Conservation (phyloP, 2,329 filamentous ascomycete genomes). For the Cordyceps cicadae region DNA sequence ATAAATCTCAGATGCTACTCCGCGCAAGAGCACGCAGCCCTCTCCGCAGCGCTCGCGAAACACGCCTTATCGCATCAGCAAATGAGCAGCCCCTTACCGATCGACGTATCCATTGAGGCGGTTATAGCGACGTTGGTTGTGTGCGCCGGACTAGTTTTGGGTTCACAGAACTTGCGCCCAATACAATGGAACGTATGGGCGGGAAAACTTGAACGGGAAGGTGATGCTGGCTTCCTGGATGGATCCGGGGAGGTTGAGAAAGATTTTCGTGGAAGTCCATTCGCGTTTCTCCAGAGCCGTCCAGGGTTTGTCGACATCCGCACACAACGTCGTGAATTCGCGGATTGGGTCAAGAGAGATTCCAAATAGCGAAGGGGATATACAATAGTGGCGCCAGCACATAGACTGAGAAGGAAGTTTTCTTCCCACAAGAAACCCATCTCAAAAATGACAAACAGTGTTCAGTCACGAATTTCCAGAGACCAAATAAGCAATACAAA, state of each 20-base stretch:
- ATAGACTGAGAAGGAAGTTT: neutral
- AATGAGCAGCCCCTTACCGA: slow-evolving; percentile 51
- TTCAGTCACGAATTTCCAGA: neutral
- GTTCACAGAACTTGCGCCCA: slow-evolving; percentile 70
- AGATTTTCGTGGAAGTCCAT: slow-evolving; percentile 70
- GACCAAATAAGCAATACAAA: too few relatives aligned
- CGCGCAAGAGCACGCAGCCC: slow-evolving; percentile 78
- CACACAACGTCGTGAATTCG: slow-evolving; percentile 70
- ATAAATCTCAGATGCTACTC: slow-evolving; percentile 71
- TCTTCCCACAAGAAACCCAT: neutral
- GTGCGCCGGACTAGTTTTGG: slow-evolving; percentile 73
- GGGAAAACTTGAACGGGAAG: slow-evolving; percentile 73
- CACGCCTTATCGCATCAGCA: slow-evolving; percentile 34
- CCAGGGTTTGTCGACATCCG: slow-evolving; percentile 84
- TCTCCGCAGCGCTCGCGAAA: slow-evolving; percentile 50
- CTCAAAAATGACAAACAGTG: neutral
- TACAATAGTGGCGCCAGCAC: neutral
- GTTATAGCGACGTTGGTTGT: slow-evolving; percentile 71
- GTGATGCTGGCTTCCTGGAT: slow-evolving; percentile 48
- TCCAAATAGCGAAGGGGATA: slow-evolving; percentile 16
- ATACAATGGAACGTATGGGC: slow-evolving; percentile 79
- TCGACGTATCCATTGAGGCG: slow-evolving; percentile 84
- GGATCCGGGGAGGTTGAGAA: slow-evolving; percentile 58
- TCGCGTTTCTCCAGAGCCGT: slow-evolving; percentile 67
- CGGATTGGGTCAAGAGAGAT: slow-evolving; percentile 55